A percentile compares a stretch with the other conserved stretches of the same genome.
These are phyloP conservation scores for Chondrostereum purpureum DNA, from an alignment of 1,284 basidiomycete genomes.

Conservation along the genomic window DNA sequence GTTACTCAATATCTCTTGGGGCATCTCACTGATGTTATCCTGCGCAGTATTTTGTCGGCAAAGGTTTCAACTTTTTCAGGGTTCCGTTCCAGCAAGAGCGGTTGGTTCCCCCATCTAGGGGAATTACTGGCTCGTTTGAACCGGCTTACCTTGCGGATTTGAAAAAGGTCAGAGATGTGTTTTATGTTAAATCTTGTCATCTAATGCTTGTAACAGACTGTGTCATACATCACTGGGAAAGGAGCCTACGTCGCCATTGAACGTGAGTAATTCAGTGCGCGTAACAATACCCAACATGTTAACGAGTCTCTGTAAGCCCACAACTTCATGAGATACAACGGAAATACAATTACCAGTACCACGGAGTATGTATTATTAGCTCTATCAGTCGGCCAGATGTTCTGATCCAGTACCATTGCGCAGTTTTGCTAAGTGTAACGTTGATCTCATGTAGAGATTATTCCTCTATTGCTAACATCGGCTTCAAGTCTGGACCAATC, in stretches of 20 bases:
- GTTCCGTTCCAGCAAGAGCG: slow-evolving; percentile 56
- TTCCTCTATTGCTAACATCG: too few species aligned
- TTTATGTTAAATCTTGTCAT: not conserved
- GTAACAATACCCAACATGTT: too few species aligned
- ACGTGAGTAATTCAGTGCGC: slow-evolving; percentile 38
- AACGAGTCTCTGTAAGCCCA: too few species aligned
- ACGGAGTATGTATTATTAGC: slow-evolving; percentile 39
- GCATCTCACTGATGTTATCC: not conserved
- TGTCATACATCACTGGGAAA: slow-evolving; percentile 55
- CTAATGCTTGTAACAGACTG: slow-evolving; percentile 28
- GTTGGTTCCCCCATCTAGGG: slow-evolving; percentile 41
- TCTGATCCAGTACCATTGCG: not conserved
- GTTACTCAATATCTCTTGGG: too few species aligned
- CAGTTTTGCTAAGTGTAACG: slow-evolving; percentile 49
- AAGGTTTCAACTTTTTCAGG: slow-evolving; percentile 61
- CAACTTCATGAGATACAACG: slow-evolving; percentile 57
- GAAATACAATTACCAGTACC: slow-evolving; percentile 40
- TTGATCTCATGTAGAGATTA: slow-evolving; percentile 16
- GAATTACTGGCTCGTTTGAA: slow-evolving; percentile 48
- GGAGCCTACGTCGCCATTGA: slow-evolving; percentile 52
- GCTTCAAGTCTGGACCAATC: slow-evolving; percentile 46
- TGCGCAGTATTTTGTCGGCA: slow-evolving; percentile 41
- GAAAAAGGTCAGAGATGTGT: slow-evolving; percentile 29
- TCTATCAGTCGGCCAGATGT: not conserved
- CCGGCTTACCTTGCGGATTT: slow-evolving; percentile 45